Evolutionary conservation across 2,329 filamentous ascomycete genomes (phyloP).

Genomic region (Pseudovirgaria hyperparasitica): DNA sequence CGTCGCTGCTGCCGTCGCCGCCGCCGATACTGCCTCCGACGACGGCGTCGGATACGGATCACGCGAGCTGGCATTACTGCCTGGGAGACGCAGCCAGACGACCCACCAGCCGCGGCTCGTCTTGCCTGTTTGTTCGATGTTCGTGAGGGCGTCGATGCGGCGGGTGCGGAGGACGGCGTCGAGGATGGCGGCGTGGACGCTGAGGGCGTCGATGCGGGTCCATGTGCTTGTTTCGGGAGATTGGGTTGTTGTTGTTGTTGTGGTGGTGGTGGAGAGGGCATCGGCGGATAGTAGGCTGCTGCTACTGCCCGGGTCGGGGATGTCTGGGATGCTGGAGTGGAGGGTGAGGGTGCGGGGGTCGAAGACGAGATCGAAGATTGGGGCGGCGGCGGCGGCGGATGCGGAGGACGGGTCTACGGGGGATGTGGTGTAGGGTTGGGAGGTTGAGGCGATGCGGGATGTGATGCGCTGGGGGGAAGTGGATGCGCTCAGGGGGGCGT

Average conservation of each 20-base stretch:
- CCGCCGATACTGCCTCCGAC: no score
- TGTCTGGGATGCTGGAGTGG: constrained; percentile 51
- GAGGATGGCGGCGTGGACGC: constrained; percentile 48
- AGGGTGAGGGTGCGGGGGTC: constrained; percentile 46
- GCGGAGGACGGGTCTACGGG: no score
- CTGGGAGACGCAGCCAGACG: constrained; percentile 46
- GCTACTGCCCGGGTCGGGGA: constrained; percentile 40
- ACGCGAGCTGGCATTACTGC: no score
- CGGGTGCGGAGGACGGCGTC: constrained; percentile 42
- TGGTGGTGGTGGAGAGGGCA: constrained; percentile 1
- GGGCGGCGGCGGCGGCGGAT: constrained; percentile 18
- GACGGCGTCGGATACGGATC: no score
- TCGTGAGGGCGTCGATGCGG: constrained; percentile 14
- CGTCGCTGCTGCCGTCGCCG: not conserved
- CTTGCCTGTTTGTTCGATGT: constrained; percentile 49
- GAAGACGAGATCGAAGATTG: constrained; percentile 48
- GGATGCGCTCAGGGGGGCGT: constrained; percentile 30
- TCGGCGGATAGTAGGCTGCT: constrained; percentile 8
- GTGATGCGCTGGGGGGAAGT: constrained; percentile 30
- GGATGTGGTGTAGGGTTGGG: constrained; percentile 21
- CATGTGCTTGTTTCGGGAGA: constrained; percentile 26
- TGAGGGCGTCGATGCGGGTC: constrained; percentile 47
- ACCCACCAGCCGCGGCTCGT: constrained; percentile 56
- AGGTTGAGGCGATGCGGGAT: constrained; percentile 26
- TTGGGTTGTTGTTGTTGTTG: no score